A percentile compares a stretch with the other conserved stretches of the same genome.
Evolutionary conservation across 805 yeast genomes (phyloP).

Genomic region (Spathaspora boniae): DNA sequence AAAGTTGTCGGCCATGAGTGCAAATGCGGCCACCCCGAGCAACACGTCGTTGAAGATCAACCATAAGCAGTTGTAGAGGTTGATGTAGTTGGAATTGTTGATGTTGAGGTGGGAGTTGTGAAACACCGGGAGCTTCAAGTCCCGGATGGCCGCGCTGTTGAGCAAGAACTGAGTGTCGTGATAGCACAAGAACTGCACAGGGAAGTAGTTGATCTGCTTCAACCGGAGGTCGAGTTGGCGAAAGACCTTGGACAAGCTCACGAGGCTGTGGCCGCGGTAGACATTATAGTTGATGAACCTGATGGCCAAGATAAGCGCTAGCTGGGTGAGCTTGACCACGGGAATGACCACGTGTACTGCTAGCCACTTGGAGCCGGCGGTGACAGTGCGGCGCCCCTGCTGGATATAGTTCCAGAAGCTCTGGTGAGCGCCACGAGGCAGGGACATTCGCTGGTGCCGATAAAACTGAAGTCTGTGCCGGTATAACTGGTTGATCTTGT

Average conservation of each 20-base stretch:
- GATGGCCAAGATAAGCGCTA: slow-evolving; percentile 3
- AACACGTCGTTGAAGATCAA: slow-evolving; percentile 77
- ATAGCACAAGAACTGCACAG: slow-evolving; percentile 68
- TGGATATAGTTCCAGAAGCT: too few species aligned
- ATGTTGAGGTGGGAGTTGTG: slow-evolving; percentile 36
- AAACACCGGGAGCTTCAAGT: slow-evolving; percentile 30
- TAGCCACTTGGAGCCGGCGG: too few species aligned
- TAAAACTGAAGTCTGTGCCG: slow-evolving; percentile 2
- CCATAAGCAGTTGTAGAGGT: slow-evolving; percentile 87
- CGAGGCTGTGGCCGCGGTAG: slow-evolving; percentile 22
- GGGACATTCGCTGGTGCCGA: not conserved
- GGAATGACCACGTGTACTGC: slow-evolving; percentile 3
- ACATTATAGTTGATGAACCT: slow-evolving; percentile 7
- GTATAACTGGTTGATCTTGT: slow-evolving; percentile 30
- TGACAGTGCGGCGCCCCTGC: too few species aligned
- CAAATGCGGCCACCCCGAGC: slow-evolving; percentile 60
- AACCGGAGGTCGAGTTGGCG: slow-evolving; percentile 77
- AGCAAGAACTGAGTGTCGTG: slow-evolving; percentile 41
- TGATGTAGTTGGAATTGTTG: slow-evolving; percentile 56
- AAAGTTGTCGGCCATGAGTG: slow-evolving; percentile 37
- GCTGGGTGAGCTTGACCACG: slow-evolving; percentile 5
- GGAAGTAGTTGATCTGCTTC: slow-evolving; percentile 74
- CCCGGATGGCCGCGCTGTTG: slow-evolving; percentile 36
- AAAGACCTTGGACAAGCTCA: slow-evolving; percentile 56
- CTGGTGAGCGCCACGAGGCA: too few species aligned